A percentile compares a stretch with the other conserved stretches of the same genome.
Evolutionary conservation across 2,329 filamentous ascomycete species (phyloP).

Genomic region (Xylaria sp.): DNA sequence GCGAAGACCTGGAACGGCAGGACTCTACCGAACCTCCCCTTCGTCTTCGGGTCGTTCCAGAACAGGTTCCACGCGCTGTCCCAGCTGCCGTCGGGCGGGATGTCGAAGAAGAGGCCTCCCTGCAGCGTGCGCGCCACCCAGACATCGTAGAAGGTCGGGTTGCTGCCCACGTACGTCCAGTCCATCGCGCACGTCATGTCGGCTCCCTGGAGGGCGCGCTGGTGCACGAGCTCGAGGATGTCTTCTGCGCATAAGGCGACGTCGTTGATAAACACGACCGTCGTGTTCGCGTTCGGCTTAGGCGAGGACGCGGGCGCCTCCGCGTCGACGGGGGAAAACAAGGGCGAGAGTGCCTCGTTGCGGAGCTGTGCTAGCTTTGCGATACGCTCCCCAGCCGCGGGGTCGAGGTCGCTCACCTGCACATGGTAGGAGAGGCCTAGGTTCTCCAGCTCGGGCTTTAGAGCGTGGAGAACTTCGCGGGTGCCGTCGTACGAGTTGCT

Average conservation of each 20-base stretch:
- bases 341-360: conserved; percentile 54
- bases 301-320: conserved; percentile 22
- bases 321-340: conserved; percentile 30
- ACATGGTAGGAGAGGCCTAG: conserved; percentile 48
- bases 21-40: conserved; percentile 36
- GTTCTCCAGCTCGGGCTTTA: conserved; percentile 44
- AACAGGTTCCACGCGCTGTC: conserved; percentile 54
- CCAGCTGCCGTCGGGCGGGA: conserved; percentile 54
- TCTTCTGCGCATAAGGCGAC: conserved; percentile 57
- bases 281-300: conserved; percentile 40
- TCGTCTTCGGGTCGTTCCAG: conserved; percentile 48
- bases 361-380: conserved; percentile 51
- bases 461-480: conserved; percentile 48
- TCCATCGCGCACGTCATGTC: conserved; percentile 64
- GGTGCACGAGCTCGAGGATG: conserved; percentile 58
- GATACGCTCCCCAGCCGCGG: conserved; percentile 48
- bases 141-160: conserved; percentile 59
- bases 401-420: conserved; percentile 46
- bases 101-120: conserved; percentile 59
- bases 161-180: conserved; percentile 50
- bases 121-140: conserved; percentile 57
- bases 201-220: conserved; percentile 48
- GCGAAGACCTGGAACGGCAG: conserved; percentile 62
- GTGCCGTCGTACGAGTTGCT: conserved; percentile 60
- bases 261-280: conserved; percentile 58